Base-by-base conservation (phyloP, 179 eudicot species). In the Corrigiola litoralis region DNA sequence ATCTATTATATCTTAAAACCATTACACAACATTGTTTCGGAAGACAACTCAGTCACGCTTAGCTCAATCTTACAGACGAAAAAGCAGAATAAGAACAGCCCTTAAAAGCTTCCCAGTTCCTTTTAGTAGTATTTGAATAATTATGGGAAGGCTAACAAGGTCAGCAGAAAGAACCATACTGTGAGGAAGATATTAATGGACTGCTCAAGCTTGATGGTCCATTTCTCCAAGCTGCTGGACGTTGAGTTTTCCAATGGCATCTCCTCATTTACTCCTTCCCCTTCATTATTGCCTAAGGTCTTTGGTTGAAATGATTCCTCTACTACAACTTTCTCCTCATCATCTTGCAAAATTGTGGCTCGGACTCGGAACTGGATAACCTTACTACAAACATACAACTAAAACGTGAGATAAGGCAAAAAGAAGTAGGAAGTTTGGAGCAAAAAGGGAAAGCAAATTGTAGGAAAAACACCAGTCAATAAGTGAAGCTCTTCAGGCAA, bases 111-210 rank as follows among this genome's bases (percentile, higher is more conserved):
- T n/a, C n/a, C n/a, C n/a, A n/a, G n/a, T n/a, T n/a, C n/a, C n/a
- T n/a, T n/a, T 18, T 13, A n/a, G 29, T 12, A 28, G 37, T 20
- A 32, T 48, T 56, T 33, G 51, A 38, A 20, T 13, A 5, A 38
- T 2, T 10, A 54, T n/a, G 9, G 31, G 27, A 5, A 64, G 33
- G 20, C 4, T 11, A 36, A 70, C 25, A 57, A 58, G 31, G 46
- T 16, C 52, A 69, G n/a, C 53, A 36, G 52, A 24, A 38, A 27
- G 17, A 44, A 45, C 25, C 52, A 52, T 79, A 86, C 99, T 57
- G 97, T 94, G 65, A 94, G 96, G 11, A 86, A 75, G 62, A 88
- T 77, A 70, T 94, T 94, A 13, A 91, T 54, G 12, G 99, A 90
- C 49, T 90, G 97, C 74, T 94, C 99, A 16, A 86, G 0, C 77